Evolutionary conservation across 305 asterid species (phyloP), one percentile per base, ranked within the genome.

Genomic region (Petunia hybrid): DNA sequence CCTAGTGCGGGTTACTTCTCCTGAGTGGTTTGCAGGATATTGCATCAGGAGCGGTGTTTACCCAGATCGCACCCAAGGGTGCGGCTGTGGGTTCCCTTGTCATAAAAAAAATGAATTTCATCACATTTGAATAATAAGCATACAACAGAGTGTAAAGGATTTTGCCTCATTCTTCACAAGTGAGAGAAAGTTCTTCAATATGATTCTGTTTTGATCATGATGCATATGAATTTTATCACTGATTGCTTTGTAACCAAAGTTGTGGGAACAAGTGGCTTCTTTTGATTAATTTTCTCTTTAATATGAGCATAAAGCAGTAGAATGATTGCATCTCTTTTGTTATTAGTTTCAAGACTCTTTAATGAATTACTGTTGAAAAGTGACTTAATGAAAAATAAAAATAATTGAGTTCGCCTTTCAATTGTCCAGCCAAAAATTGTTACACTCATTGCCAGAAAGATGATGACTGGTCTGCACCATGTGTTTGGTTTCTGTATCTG

Each of bases 371-470:
- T 31, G 5, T 71, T 35, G 61, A 35, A 48, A 12, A 35, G 31
- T 10, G 60, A 12, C 35, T 48, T 10, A 3, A 48, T 71, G 55
- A 46, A 41, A 70, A 43, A 46, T 31, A 43, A 71, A 12, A 48
- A 48, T 60, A 48, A 71, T 48, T 61, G 6, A 35, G 60, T 48
- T 5, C 36, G 6, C 31, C 45, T 71, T 57, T 71, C 35, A 48
- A n/a, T 2, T 16, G 59, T 69, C 31, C n/a, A 45, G 22, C 5
- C 59, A 69, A 71, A 70, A 71, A 61, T 42, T 71, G 77, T 71
- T 71, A 9, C 31, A 48, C 61, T 48, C 41, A 10, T 71, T 71
- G 61, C 77, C 61, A 71, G 77, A 13, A 71, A 71, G 35, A 48
- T 35, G 77, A 71, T 31, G 77, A 48, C 48, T 48, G 41, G 42